A percentile compares a stretch with the other conserved stretches of the same genome.
Evolutionary conservation across 768 basidiomycete genomes (phyloP).

Genomic region (Cystoderma amianthinum): DNA sequence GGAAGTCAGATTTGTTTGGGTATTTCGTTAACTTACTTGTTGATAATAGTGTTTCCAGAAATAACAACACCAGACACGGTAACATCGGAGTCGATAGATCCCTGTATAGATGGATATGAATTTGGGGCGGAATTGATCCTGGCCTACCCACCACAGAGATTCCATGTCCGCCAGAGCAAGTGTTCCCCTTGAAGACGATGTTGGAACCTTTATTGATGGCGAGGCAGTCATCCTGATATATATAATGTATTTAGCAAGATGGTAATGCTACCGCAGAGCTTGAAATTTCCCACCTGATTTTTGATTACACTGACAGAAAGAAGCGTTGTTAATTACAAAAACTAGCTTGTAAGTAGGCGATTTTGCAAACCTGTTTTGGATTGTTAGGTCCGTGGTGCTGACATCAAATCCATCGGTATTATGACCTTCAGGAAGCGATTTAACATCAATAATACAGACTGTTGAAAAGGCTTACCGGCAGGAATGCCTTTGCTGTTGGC

Average conservation of each 20-base stretch:
- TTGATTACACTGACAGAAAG: slow-evolving; percentile 25
- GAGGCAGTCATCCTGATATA: slow-evolving; percentile 52
- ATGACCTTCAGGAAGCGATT: slow-evolving; percentile 17
- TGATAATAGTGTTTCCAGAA: slow-evolving; percentile 42
- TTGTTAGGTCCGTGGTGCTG: slow-evolving; percentile 25
- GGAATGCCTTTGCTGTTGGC: slow-evolving; percentile 37
- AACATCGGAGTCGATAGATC: slow-evolving; percentile 41
- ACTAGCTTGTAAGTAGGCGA: no score
- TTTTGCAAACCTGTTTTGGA: slow-evolving; percentile 29
- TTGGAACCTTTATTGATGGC: slow-evolving; percentile 40
- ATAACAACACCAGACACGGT: slow-evolving; percentile 43
- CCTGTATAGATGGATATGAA: slow-evolving; percentile 28
- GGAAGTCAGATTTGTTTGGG: neutral
- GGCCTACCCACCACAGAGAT: slow-evolving; percentile 58
- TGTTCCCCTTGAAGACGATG: slow-evolving; percentile 42
- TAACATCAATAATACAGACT: neutral
- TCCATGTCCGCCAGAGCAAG: slow-evolving; percentile 56
- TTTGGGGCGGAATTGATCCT: no score
- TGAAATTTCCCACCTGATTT: slow-evolving; percentile 36
- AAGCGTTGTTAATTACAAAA: no score
- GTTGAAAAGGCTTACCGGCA: slow-evolving; percentile 23
- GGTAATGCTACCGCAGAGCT: no score
- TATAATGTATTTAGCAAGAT: no score
- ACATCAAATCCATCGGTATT: slow-evolving; percentile 50
- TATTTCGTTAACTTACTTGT: slow-evolving; percentile 33